Evolutionary conservation across 2,329 filamentous ascomycete species (phyloP), one percentile per base, ranked within the genome.

Genomic region (Akanthomyces uredinophilus): DNA sequence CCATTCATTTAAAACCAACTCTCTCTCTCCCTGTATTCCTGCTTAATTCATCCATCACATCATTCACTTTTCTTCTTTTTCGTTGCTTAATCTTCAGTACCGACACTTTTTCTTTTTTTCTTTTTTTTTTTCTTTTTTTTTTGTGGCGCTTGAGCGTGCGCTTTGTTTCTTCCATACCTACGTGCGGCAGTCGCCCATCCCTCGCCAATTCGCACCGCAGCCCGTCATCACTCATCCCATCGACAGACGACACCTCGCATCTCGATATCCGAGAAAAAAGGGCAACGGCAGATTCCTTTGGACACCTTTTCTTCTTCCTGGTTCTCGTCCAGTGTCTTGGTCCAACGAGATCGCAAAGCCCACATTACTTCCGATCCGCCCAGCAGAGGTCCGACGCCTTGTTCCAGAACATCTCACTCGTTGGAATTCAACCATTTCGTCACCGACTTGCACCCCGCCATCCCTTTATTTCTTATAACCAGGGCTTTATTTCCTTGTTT

Each of bases 401-500:
- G 57, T 60, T 53, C 57, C 57, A 60, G 39, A 60, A 44, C 4
- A 60, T 60, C 57, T 60, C 57, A 60, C 49, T 37, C 10, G 20
- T n/a, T 60, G 57, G 57, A 60, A 60, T 60, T 53, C 57, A 52
- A 44, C 47, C 24, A 10, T 27, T 29, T 57, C 54, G 41, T 56
- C 53, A 49, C 22, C 54, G 41, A 47, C 54, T 47, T 46, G 20
- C 27, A 29, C 18, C 10, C 32, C 18, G 24, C 47, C 27, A 20
- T 20, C 32, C 8, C 32, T 37, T 37, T 22, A 18, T 46, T 35
- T 47, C 29, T 49, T 54, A 41, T 54, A 43, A 54, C 35, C 51
- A 39, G 32, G 7, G 32, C 32, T 8, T 35, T 27, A 6, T 13
- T 52, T 10, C 7, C 27, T 22, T 22, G 22, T 27, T 56, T 43